Conservation (phyloP, 106 monocot genomes). For the Dioscorea alata region DNA sequence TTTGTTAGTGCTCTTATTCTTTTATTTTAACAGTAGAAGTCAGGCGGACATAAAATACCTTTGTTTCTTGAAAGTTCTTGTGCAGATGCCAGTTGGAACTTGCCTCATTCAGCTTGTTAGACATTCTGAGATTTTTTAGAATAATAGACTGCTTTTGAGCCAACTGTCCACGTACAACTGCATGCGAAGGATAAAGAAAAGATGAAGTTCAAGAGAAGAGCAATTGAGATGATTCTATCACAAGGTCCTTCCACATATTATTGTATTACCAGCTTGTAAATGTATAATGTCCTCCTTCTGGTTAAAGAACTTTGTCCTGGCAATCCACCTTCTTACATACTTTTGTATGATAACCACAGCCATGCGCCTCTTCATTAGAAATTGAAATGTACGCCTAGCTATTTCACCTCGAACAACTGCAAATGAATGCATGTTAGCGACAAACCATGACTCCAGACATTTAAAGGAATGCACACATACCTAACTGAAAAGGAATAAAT, state of each 20-base stretch:
- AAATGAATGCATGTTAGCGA: not conserved
- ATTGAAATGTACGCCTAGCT: slow-evolving; percentile 27
- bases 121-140: slow-evolving; percentile 13
- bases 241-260: not conserved
- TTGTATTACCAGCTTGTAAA: slow-evolving; percentile 54
- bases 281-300: slow-evolving; percentile 24
- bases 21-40: not conserved
- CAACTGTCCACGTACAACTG: slow-evolving; percentile 63
- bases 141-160: slow-evolving; percentile 36
- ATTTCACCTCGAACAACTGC: slow-evolving; percentile 58
- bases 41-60: slow-evolving; percentile 11
- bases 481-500: too few relatives aligned
- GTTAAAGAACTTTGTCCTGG: slow-evolving; percentile 20
- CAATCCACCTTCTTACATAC: slow-evolving; percentile 38
- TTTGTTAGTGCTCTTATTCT: too few relatives aligned
- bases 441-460: not conserved
- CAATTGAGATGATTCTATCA: not conserved
- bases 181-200: not conserved
- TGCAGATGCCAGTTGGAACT: slow-evolving; percentile 3
- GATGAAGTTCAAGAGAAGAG: not conserved
- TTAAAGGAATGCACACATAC: too few relatives aligned
- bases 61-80: slow-evolving; percentile 2
- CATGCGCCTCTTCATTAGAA: slow-evolving; percentile 28
- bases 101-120: slow-evolving; percentile 6
- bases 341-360: slow-evolving; percentile 61